These are phyloP conservation scores for Suzukiozyma palmioleophila DNA, from an alignment of 1,139 yeast genomes.

Conservation along the genomic window DNA sequence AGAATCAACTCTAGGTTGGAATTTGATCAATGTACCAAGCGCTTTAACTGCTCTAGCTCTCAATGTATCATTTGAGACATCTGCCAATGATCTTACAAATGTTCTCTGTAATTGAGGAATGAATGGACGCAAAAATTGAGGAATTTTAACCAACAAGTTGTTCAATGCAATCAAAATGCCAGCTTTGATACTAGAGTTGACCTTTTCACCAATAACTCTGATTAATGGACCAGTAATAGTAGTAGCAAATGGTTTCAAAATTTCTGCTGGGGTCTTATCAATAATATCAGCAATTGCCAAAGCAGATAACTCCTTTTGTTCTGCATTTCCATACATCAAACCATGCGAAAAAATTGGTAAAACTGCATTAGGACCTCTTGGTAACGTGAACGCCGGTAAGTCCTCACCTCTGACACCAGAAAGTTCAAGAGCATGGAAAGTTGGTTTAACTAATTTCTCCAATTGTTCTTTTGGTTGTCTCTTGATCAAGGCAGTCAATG, in stretches of 20 bases:
- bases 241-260: conserved; percentile 85
- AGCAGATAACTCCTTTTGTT: conserved; percentile 83
- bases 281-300: conserved; percentile 85
- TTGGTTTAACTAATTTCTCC: conserved; percentile 73
- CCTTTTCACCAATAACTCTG: conserved; percentile 96
- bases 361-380: conserved; percentile 84
- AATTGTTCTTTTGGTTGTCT: conserved; percentile 71
- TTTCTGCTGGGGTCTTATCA: conserved; percentile 77
- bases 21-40: conserved; percentile 77
- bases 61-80: conserved; percentile 64
- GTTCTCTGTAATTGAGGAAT: conserved; percentile 97
- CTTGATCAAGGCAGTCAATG: conserved; percentile 63
- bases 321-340: conserved; percentile 85
- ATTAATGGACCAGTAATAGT: conserved; percentile 95
- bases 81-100: conserved; percentile 86
- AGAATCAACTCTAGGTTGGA: conserved; percentile 94
- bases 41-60: conserved; percentile 90
- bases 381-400: conserved; percentile 70
- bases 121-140: conserved; percentile 89
- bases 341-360: conserved; percentile 94
- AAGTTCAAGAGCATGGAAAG: conserved; percentile 65
- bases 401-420: conserved; percentile 65
- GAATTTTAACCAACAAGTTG: conserved; percentile 73
- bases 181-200: conserved; percentile 83
- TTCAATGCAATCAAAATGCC: conserved; percentile 85